These are phyloP conservation scores for Diaporthe sp. DNA, from an alignment of 2,329 filamentous ascomycete genomes.

Conservation along the genomic window DNA sequence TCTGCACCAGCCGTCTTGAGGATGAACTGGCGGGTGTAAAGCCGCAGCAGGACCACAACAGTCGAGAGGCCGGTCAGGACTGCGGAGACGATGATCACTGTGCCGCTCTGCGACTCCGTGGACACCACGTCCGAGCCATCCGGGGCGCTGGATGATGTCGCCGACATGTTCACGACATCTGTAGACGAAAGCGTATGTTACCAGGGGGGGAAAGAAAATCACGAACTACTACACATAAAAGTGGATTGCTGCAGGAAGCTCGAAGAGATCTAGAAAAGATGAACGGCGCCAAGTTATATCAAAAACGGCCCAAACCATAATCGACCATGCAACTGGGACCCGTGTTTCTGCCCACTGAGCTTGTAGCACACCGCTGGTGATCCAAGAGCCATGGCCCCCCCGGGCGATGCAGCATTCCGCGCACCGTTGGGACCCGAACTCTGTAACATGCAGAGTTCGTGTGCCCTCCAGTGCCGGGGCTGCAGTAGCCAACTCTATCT, in stretches of 20 bases:
- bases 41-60: slow-evolving; percentile 18
- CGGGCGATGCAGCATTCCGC: not conserved
- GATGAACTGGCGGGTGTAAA: slow-evolving; percentile 37
- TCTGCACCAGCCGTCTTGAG: slow-evolving; percentile 47
- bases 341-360: not conserved
- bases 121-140: not conserved
- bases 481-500: slow-evolving; percentile 17
- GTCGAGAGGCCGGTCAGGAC: slow-evolving; percentile 16
- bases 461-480: not conserved
- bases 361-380: slow-evolving; percentile 1
- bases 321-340: not conserved
- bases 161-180: slow-evolving; percentile 24
- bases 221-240: slow-evolving; percentile 13
- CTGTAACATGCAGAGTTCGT: slow-evolving; percentile 27
- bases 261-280: not conserved
- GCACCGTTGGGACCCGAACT: slow-evolving; percentile 5
- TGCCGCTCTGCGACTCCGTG: slow-evolving; percentile 17
- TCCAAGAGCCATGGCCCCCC: not conserved
- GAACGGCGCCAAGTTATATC: slow-evolving; percentile 25
- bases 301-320: slow-evolving; percentile 13
- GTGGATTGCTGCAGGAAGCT: not conserved
- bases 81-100: slow-evolving; percentile 8
- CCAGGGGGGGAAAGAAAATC: not conserved
- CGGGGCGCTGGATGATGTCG: slow-evolving; percentile 14
- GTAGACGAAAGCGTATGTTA: not conserved